Evolutionary conservation across 2,329 filamentous ascomycete genomes (phyloP).

Genomic region (Hypoxylon sp.): DNA sequence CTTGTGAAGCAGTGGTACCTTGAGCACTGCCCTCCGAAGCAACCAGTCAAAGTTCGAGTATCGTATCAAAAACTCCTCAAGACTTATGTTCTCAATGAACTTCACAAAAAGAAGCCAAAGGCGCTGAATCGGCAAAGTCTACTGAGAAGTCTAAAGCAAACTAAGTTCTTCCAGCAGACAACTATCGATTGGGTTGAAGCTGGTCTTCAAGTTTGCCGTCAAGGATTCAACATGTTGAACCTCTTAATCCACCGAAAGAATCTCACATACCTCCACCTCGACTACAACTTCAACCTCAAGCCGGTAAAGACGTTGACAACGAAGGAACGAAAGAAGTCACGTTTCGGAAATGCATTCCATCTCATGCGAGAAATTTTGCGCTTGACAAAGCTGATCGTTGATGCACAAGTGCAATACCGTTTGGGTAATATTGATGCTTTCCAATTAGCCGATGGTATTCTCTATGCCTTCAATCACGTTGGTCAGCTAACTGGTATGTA

Average conservation of each 20-base stretch:
- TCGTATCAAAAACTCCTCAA: constrained; percentile 99
- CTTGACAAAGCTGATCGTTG: constrained; percentile 96
- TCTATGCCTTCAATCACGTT: constrained; percentile 99
- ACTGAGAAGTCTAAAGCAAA: constrained; percentile 89
- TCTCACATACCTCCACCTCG: constrained; percentile 95
- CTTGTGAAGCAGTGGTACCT: constrained; percentile 99
- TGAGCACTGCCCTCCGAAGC: constrained; percentile 88
- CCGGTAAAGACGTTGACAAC: constrained; percentile 98
- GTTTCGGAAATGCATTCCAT: constrained; percentile 99
- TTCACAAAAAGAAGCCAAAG: constrained; percentile 96
- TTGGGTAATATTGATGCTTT: constrained; percentile 99
- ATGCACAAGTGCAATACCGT: constrained; percentile 97
- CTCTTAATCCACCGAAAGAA: constrained; percentile 98
- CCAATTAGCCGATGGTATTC: constrained; percentile 96
- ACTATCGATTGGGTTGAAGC: constrained; percentile 99
- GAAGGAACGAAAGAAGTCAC: constrained; percentile 99
- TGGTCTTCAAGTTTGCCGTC: constrained; percentile 95
- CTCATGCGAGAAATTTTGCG: constrained; percentile 98
- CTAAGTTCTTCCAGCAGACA: constrained; percentile 99
- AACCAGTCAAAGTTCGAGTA: constrained; percentile 96
- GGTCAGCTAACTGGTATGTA: constrained; percentile 99
- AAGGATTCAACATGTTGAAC: constrained; percentile 99
- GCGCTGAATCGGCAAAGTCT: constrained; percentile 95
- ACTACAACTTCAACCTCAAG: constrained; percentile 99
- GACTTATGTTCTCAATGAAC: constrained; percentile 94